Evolutionary conservation across 23 red algal species (phyloP).

Genomic region (Rhodosorus marinus): DNA sequence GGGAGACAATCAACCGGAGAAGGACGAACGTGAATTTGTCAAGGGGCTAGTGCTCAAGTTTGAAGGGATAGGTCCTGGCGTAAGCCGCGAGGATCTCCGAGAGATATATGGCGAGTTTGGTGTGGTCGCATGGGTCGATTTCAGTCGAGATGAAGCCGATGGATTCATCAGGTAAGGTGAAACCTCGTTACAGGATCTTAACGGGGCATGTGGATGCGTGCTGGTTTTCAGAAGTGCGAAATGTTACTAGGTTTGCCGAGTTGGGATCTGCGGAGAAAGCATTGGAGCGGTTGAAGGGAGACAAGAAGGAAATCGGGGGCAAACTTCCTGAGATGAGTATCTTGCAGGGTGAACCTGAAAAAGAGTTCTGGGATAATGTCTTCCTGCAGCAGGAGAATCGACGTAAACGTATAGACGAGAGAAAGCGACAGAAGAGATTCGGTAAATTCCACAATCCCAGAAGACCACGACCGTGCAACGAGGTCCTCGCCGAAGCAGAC

Average conservation of each 20-base stretch:
- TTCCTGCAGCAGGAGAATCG: slow-evolving; percentile 49
- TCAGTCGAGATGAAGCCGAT: slow-evolving; percentile 9
- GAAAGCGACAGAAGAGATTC: no score
- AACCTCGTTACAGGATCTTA: no score
- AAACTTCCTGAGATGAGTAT: slow-evolving; percentile 18
- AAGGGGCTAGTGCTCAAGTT: slow-evolving; percentile 57
- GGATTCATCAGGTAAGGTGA: slow-evolving; percentile 28
- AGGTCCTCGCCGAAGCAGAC: no score
- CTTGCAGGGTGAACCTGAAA: slow-evolving; percentile 19
- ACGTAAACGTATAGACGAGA: no score
- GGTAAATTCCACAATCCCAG: no score
- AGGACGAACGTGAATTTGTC: slow-evolving; percentile 2
- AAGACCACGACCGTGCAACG: no score
- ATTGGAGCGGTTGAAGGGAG: slow-evolving; percentile 6
- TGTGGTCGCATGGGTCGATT: slow-evolving; percentile 64
- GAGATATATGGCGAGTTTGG: slow-evolving; percentile 43
- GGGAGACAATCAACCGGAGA: slow-evolving; percentile 13
- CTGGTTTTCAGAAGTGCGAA: no score
- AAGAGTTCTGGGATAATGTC: slow-evolving; percentile 12
- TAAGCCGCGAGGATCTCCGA: slow-evolving; percentile 60
- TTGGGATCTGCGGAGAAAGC: slow-evolving; percentile 20
- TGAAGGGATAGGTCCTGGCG: slow-evolving; percentile 27
- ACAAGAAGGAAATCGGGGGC: slow-evolving; percentile 27
- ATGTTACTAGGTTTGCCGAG: slow-evolving; percentile 49
- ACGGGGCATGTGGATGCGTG: no score